phyloP scores from a whole-genome alignment of 2,329 filamentous ascomycete species.

The Fusarium piperis region DNA sequence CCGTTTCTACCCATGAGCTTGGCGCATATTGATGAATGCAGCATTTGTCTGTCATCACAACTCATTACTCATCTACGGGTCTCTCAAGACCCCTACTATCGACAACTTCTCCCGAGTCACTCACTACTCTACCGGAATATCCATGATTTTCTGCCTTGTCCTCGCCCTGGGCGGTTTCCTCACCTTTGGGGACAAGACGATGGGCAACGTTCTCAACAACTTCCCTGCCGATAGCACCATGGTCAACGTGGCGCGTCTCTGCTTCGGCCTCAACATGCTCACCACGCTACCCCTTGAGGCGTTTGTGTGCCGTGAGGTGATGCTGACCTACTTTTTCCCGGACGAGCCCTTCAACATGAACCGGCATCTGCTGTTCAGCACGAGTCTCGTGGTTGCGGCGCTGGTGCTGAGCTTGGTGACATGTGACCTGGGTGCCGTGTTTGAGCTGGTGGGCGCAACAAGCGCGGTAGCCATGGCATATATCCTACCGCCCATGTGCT shows the following conservation, averaged over 20 bases:
- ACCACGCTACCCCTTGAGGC: slow-evolving; percentile 96
- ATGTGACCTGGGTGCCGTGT: slow-evolving; percentile 92
- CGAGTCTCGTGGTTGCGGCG: slow-evolving; percentile 80
- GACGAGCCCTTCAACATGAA: slow-evolving; percentile 81
- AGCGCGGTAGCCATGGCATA: slow-evolving; percentile 95
- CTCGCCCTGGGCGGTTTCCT: slow-evolving; percentile 93
- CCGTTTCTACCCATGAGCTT: not conserved
- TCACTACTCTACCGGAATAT: slow-evolving; percentile 90
- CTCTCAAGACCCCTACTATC: slow-evolving; percentile 90
- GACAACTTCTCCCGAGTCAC: slow-evolving; percentile 94
- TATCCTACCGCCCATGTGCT: slow-evolving; percentile 93
- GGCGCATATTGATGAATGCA: slow-evolving; percentile 19
- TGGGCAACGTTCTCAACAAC: slow-evolving; percentile 98
- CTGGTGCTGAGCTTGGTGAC: slow-evolving; percentile 84
- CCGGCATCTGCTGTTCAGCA: slow-evolving; percentile 88
- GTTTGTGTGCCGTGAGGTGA: slow-evolving; percentile 96
- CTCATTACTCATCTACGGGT: slow-evolving; percentile 96
- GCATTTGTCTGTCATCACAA: slow-evolving; percentile 88
- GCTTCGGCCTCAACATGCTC: slow-evolving; percentile 98
- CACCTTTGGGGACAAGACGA: slow-evolving; percentile 89
- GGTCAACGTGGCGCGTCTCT: slow-evolving; percentile 93
- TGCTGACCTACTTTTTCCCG: slow-evolving; percentile 83
- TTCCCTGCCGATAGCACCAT: slow-evolving; percentile 90
- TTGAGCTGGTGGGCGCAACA: slow-evolving; percentile 95
- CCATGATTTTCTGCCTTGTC: slow-evolving; percentile 87